These are phyloP conservation scores for Ceriops zippeliana DNA, from an alignment of 345 rosid species.

Conservation along the genomic window DNA sequence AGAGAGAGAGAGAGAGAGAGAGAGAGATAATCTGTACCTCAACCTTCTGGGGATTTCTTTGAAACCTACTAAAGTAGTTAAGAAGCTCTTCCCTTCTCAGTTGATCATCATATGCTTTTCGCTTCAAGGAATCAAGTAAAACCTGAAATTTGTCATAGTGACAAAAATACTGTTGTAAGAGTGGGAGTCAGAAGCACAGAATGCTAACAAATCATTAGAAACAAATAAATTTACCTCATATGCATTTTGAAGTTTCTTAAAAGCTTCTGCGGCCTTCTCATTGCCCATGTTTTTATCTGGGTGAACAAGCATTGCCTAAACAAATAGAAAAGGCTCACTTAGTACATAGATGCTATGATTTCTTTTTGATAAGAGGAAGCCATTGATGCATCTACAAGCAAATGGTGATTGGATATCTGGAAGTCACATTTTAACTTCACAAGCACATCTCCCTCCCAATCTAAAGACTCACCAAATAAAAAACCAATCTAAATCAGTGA, in stretches of 20 bases:
- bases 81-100: constrained; percentile 84
- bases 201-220: constrained; percentile 16
- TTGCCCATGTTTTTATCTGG: constrained; percentile 99
- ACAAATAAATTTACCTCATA: constrained; percentile 60
- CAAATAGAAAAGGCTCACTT: constrained; percentile 16
- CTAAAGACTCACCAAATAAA: not conserved
- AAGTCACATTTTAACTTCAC: not conserved
- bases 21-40: constrained; percentile 10
- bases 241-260: constrained; percentile 97
- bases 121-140: constrained; percentile 76
- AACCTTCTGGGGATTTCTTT: constrained; percentile 77
- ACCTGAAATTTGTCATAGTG: constrained; percentile 37
- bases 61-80: constrained; percentile 73
- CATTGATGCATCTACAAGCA: not conserved
- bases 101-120: constrained; percentile 87
- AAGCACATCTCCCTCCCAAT: not conserved
- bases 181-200: not conserved
- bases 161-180: not conserved
- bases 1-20: not conserved
- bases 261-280: constrained; percentile 98
- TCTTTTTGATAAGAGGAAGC: not conserved
- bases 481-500: not conserved
- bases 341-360: constrained; percentile 5
- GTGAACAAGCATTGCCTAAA: constrained; percentile 96
- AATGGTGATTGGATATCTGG: not conserved